Conservation (phyloP, 2,329 filamentous ascomycete species). For the Alternaria sp. region DNA sequence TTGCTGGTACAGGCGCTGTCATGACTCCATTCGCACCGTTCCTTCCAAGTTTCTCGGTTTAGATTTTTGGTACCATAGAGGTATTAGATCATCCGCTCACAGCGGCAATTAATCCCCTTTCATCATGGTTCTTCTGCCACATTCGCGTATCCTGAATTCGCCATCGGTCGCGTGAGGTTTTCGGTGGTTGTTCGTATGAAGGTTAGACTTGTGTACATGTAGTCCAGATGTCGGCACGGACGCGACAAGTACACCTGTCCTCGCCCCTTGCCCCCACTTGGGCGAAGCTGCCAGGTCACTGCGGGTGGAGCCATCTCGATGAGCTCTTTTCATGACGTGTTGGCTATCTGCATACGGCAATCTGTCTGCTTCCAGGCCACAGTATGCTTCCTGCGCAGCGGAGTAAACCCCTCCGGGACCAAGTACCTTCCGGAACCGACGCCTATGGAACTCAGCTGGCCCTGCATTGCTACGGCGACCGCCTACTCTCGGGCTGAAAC, state of each 20-base stretch:
- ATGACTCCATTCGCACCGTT: conserved; percentile 13
- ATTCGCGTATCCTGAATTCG: conserved; percentile 14
- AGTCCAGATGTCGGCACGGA: neutral
- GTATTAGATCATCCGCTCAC: conserved; percentile 31
- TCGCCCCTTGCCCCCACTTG: conserved; percentile 6
- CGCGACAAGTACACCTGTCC: conserved; percentile 5
- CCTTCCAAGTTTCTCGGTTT: conserved; percentile 13
- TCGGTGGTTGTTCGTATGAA: neutral
- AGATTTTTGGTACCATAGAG: conserved; percentile 26
- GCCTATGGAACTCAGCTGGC: neutral
- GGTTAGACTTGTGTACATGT: neutral
- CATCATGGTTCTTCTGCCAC: neutral
- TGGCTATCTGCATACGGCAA: neutral
- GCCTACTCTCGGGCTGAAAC: conserved; percentile 9
- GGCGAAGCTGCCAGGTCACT: conserved; percentile 6
- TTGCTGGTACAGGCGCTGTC: conserved; percentile 36
- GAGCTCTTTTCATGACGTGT: neutral
- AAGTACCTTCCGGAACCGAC: conserved; percentile 7
- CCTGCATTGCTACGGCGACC: conserved; percentile 5
- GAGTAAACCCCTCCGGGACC: conserved; percentile 3
- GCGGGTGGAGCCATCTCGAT: neutral
- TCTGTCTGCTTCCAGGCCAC: neutral
- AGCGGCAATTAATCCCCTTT: conserved; percentile 28
- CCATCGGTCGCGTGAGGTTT: conserved; percentile 6
- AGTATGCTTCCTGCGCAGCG: conserved; percentile 3